Evolutionary conservation across 805 yeast genomes (phyloP), one percentile per base, ranked within the genome.

Genomic region (Teunomyces aglyptinius): DNA sequence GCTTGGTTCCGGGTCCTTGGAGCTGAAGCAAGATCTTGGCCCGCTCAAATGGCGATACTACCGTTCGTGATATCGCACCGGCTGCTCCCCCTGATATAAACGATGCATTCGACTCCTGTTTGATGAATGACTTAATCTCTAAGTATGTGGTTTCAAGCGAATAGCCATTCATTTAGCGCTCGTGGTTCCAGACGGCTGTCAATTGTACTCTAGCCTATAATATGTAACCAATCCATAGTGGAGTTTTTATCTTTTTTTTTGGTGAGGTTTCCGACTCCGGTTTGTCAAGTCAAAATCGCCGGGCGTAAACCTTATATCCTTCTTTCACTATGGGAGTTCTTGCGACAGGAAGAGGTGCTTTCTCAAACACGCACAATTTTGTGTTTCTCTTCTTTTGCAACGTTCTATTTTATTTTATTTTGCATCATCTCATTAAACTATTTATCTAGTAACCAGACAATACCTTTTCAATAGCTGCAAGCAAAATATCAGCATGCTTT

Each of bases 41-140:
- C 55, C 99, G 74, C 64, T 92, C 99, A 66, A 92, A 83, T 1
- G 99, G 99, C 10, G 97, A 88, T 5, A 91, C 97, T 1, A 86
- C 89, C 0, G 98, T 92, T 45, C 98, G 74, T 1, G 96, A 87
- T 0, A 85, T 71, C 0, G 89, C 89, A 13, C 95, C 95, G 2
- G 77, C 92, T 6, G 82, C 57, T 5, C 94, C 94, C 12, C 95
- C 95, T 5, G 88, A 77, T 6, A 85, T 48, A 32, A 86, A 75
- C 3, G 90, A 81, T 2, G 89, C 75, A 27, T 78, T 77, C 13
- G 83, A 75, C 45, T 82, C 86, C 16, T 65, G 63, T 48, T 75
- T 75, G 36, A 70, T 44, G 45, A 56, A 52, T 24, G 28, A 26
- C 51, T 65, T 68, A 46, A 53, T 15, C 31, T 15, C 19, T n/a